These are phyloP conservation scores for Nyssa sinensis DNA, from an alignment of 148 eudicot species.

Conservation along the genomic window DNA sequence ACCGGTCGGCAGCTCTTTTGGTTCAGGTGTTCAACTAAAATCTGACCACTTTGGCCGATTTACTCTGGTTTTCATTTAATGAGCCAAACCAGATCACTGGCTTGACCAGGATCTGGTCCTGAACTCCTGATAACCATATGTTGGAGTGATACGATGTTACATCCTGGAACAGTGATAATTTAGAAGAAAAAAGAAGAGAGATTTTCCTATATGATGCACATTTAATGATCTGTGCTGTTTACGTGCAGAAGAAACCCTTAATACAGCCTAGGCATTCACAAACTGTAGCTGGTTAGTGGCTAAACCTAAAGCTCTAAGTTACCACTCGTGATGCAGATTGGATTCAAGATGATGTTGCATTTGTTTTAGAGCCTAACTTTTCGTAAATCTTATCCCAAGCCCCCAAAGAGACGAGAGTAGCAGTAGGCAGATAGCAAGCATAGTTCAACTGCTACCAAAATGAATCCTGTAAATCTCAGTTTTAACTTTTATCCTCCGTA, in stretches of 20 bases:
- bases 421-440: no score
- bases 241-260: neutral
- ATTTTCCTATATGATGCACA: neutral
- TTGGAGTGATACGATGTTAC: neutral
- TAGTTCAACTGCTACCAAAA: neutral
- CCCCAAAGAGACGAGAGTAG: neutral
- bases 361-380: neutral
- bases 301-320: neutral
- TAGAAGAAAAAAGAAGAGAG: neutral
- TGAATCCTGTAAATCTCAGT: neutral
- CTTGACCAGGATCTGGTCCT: no score
- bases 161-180: no score
- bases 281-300: neutral
- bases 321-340: neutral
- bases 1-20: no score
- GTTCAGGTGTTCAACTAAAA: no score
- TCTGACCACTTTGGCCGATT: no score
- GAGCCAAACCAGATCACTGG: no score
- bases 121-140: no score
- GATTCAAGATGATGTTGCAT: neutral
- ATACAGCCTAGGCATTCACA: neutral
- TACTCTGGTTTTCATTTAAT: no score
- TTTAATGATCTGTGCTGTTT: neutral
- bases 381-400: slow-evolving; percentile 1
- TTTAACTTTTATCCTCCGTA: neutral